Percentiles rank a stretch among this genome's conserved stretches.
Conservation (phyloP, 2,329 filamentous ascomycete genomes). For the Phialophora tarda region DNA sequence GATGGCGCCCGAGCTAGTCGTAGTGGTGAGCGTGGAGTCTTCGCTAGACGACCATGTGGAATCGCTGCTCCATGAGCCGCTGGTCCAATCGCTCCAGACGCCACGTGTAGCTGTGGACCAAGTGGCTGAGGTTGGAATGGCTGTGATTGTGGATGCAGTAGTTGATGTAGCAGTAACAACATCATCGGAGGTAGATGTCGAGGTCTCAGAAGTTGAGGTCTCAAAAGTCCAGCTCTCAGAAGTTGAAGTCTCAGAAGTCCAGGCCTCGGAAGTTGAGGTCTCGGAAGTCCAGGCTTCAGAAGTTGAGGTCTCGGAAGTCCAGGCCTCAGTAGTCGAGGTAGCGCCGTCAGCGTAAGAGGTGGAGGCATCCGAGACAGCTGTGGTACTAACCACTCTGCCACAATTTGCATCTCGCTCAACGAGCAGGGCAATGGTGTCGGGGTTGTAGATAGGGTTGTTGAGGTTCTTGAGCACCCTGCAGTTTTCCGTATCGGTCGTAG, state of each 20-base stretch:
- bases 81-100: background rate
- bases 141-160: background rate
- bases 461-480: slow-evolving; percentile 25
- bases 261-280: background rate
- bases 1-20: slow-evolving; percentile 17
- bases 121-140: background rate
- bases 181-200: background rate
- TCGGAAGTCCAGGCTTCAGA: background rate
- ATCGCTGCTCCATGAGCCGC: slow-evolving; percentile 8
- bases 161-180: background rate
- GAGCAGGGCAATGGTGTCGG: slow-evolving; percentile 22
- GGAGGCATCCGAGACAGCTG: slow-evolving; percentile 9
- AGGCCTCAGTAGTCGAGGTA: background rate
- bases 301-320: background rate
- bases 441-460: slow-evolving; percentile 4
- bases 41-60: slow-evolving; percentile 7
- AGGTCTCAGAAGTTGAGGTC: background rate
- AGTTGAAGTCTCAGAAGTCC: no score
- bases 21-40: background rate
- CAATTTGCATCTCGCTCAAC: slow-evolving; percentile 18
- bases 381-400: slow-evolving; percentile 9
- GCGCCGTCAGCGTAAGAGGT: background rate
- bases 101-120: background rate
- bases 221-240: no score
- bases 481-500: slow-evolving; percentile 15